Evolutionary conservation across 2,329 filamentous ascomycete genomes (phyloP).

Genomic region (Penicillium sp.): DNA sequence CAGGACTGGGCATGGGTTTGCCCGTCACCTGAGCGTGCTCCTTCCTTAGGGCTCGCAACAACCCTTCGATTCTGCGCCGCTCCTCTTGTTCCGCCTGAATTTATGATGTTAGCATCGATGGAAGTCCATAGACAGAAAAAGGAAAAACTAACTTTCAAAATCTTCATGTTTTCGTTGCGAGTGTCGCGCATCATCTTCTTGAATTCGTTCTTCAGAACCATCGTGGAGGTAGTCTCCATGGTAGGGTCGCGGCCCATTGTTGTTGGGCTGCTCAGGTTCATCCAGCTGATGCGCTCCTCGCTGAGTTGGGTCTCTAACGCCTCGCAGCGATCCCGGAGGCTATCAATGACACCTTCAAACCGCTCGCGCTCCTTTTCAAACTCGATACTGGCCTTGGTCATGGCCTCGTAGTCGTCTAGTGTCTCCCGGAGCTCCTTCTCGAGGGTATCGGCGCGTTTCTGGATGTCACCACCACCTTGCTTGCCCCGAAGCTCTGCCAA

Average conservation of each 20-base stretch:
- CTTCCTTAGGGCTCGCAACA: conserved; percentile 55
- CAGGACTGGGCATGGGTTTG: conserved; percentile 36
- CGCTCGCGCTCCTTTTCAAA: conserved; percentile 70
- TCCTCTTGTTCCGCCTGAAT: conserved; percentile 70
- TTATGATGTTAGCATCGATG: conserved; percentile 17
- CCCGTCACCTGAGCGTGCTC: conserved; percentile 37
- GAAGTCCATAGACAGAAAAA: background rate
- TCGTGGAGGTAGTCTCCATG: conserved; percentile 64
- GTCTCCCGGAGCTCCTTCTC: conserved; percentile 68
- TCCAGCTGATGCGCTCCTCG: conserved; percentile 67
- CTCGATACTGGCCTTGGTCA: conserved; percentile 69
- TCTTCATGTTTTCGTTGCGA: conserved; percentile 64
- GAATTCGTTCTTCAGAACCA: conserved; percentile 71
- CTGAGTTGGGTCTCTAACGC: conserved; percentile 63
- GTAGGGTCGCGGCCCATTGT: conserved; percentile 39
- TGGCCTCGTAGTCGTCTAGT: conserved; percentile 67
- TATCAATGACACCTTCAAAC: conserved; percentile 65
- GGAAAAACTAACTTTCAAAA: conserved; percentile 59
- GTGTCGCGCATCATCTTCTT: conserved; percentile 80
- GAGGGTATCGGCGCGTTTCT: conserved; percentile 55
- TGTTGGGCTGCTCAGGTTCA: conserved; percentile 61
- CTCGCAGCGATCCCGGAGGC: conserved; percentile 64
- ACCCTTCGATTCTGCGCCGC: conserved; percentile 64
- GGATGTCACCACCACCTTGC: conserved; percentile 38
- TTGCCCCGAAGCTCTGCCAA: conserved; percentile 45